Base-by-base conservation (phyloP, 768 basidiomycete species). In the Termitomyces sp. region DNA sequence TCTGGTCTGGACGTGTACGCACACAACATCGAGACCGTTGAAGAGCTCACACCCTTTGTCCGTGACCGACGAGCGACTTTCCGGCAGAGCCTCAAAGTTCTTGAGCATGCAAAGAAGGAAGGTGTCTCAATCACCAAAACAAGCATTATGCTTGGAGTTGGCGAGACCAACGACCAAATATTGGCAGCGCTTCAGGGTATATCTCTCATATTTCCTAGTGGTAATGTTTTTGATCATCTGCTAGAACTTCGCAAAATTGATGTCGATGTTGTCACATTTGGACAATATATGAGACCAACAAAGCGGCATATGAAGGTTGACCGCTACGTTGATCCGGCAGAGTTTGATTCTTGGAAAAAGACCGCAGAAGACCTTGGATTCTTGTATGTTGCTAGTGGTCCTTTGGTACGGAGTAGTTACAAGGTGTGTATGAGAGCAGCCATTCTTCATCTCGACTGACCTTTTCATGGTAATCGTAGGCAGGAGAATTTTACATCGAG, bases 251-350 rank as follows among this genome's bases (percentile, higher is more conserved):
- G 96, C 45, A 87, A 86, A 62, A 77, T 85, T 47, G 82, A 93
- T 63, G 95, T 98, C 46, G 96, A 98, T 67, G 96, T 99, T 6
- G 94, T 99, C 29, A 99, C 97, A 2, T 98, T 99, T 69, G 97
- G 97, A 2, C 97, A 99, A 74, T 99, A 99, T 72, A 98, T 99
- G 97, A 89, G 97, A 50, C 97, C 97, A 7, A 98, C 97, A 9
- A 98, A 98, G 72, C 83, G 87, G 29, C 97, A 99, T 73, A 98
- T 99, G 97, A 99, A 98, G 72, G 97, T 99, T 10, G 89, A 93
- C 63, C 89, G 93, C 31, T 99, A 99, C 65, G 94, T 98, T 24
- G 85, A 92, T 59, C 97, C 97, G 1, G 82, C 84, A 4, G 95
- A 98, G 69, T 99, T 98, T 65, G 90, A 91, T 60, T 76, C 80